Percentiles rank a stretch among this genome's conserved stretches.
These are phyloP conservation scores for Oryza longistaminata DNA, from an alignment of 176 grass and related monocot genomes.

Conservation along the genomic window DNA sequence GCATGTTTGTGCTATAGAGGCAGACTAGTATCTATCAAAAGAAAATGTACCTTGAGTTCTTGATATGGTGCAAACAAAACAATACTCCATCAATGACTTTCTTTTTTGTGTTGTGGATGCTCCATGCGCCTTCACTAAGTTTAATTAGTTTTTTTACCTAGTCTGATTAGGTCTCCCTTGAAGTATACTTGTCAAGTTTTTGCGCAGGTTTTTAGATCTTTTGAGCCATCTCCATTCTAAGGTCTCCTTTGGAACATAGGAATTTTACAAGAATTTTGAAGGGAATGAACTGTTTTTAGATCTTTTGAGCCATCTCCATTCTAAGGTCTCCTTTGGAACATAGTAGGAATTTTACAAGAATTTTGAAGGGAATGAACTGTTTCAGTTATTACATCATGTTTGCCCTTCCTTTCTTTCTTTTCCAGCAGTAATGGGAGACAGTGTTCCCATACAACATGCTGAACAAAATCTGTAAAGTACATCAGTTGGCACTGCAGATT, in stretches of 20 bases:
- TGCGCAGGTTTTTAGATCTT: neutral
- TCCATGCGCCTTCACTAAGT: neutral
- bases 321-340: no score
- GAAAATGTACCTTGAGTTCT: neutral
- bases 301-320: neutral
- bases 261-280: no score
- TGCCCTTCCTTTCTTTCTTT: neutral
- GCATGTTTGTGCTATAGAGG: neutral
- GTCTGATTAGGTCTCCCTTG: no score
- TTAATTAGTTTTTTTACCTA: neutral
- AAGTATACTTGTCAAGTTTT: neutral
- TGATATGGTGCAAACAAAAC: neutral
- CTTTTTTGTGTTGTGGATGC: neutral
- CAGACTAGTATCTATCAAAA: neutral
- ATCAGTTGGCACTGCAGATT: neutral
- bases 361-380: no score
- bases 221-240: neutral
- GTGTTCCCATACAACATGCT: no score
- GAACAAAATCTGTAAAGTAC: neutral
- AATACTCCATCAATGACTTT: neutral
- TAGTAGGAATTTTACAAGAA: no score
- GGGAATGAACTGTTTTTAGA: neutral
- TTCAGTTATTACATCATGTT: no score
- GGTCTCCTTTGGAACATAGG: no score
- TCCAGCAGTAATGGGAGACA: no score